These are phyloP conservation scores for Alectoria sarmentosa DNA, from an alignment of 495 filamentous ascomycete species.

Conservation along the genomic window DNA sequence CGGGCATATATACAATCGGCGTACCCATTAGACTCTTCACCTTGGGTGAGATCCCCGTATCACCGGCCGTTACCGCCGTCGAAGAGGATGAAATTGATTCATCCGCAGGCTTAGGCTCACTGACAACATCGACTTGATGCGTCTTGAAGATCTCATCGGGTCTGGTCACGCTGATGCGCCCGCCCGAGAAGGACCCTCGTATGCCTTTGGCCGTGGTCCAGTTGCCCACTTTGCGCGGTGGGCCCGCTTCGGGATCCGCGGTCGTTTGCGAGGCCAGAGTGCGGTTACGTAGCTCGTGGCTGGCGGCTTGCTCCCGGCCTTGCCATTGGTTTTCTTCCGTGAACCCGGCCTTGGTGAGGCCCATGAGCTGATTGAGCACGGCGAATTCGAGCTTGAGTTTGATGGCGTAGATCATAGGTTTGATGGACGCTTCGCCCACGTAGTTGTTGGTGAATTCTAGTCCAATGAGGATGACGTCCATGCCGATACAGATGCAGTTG, in stretches of 20 bases:
- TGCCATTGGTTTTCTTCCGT: conserved; percentile 30
- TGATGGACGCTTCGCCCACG: conserved; percentile 52
- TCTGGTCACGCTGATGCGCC: conserved; percentile 5
- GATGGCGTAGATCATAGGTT: conserved; percentile 55
- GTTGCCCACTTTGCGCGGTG: conserved; percentile 8
- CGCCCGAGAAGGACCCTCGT: conserved; percentile 16
- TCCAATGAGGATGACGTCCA: conserved; percentile 50
- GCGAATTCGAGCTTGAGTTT: conserved; percentile 63
- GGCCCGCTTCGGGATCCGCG: conserved; percentile 8
- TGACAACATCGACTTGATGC: conserved; percentile 24
- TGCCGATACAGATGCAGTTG: conserved; percentile 49
- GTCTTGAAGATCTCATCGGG: conserved; percentile 24
- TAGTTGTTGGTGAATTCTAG: conserved; percentile 52
- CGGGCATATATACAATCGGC: conserved; percentile 19
- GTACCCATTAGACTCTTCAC: conserved; percentile 26
- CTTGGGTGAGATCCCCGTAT: conserved; percentile 13
- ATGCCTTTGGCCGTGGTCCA: conserved; percentile 14
- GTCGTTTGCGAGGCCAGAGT: conserved; percentile 8
- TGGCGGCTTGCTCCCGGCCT: neutral
- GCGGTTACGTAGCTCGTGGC: conserved; percentile 20
- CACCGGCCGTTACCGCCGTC: conserved; percentile 18
- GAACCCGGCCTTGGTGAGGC: conserved; percentile 34
- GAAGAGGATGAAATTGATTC: conserved; percentile 17
- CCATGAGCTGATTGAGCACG: conserved; percentile 43
- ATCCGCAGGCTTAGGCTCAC: conserved; percentile 18